Base-by-base conservation (phyloP, 768 basidiomycete species). In the Lentinula detonsa region DNA sequence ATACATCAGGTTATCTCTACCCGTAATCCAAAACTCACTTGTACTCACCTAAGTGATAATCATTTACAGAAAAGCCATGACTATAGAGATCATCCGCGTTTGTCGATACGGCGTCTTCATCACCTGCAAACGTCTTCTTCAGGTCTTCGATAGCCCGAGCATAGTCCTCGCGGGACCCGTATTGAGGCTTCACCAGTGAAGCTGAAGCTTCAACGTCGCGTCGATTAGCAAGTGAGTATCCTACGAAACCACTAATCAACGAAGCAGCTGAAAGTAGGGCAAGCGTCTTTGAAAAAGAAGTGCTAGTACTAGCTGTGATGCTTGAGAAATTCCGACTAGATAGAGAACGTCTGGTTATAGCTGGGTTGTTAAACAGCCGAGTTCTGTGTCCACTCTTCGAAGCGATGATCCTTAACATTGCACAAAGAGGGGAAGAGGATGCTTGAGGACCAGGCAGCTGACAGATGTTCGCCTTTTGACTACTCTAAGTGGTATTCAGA, bases 21-120 rank as follows among this genome's bases (percentile, higher is more conserved):
- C 7, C 23, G 46, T 18, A 9, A 15, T 31, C 31, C 15, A n/a
- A 31, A 50, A 69, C 73, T 46, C 62, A 80, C 79, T 43, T 80
- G 71, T n/a, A 79, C 76, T 11, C 80, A 78, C 77, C 73, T 4
- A 82, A 81, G 66, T 85, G 87, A 66, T 88, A 88, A 9, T 86
- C 85, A 67, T 88, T 84, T 63, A 83, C 82, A 0, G 88, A 90
- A 43, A 81, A 85, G 3, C 90, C 90, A 61, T 88, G 78, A 34
- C 77, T 76, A 46, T 75, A 72, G 21, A 90, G 73, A n/a, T 76
- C 72, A 40, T 81, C 76, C 11, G 76, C 73, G 64, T 84, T 81
- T 3, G 83, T 86, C 23, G 76, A 73, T 28, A 88, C 81, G 11
- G 72, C 67, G 39, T 77, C 42, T 43, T 62, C 72, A n/a, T 73